These are phyloP conservation scores for Paratrypanosoma confusum DNA, from an alignment of 208 protist genomes.

Conservation along the genomic window DNA sequence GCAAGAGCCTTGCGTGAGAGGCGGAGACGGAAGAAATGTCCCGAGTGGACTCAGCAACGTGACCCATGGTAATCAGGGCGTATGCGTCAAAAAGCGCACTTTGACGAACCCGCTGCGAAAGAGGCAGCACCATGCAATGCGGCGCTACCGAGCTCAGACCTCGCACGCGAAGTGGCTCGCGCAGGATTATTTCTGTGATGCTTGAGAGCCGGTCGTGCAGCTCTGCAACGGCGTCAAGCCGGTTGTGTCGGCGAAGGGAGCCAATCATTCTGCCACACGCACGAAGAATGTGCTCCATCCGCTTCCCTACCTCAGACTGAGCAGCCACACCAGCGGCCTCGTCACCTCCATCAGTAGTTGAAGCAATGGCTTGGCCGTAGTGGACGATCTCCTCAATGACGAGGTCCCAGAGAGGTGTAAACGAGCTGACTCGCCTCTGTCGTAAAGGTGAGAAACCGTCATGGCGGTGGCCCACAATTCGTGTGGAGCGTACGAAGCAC, in stretches of 20 bases:
- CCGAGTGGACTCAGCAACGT: constrained; percentile 41
- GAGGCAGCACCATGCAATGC: constrained; percentile 10
- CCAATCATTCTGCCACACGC: constrained; percentile 54
- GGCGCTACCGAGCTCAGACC: background rate
- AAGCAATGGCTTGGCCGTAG: no score
- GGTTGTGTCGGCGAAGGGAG: constrained; percentile 34
- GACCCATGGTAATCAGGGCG: constrained; percentile 58
- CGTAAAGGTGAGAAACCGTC: no score
- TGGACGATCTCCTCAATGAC: no score
- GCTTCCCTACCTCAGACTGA: no score
- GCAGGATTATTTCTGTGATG: constrained; percentile 2
- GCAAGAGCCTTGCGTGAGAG: no score
- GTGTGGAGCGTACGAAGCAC: no score
- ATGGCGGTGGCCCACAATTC: no score
- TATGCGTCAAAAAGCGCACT: constrained; percentile 59
- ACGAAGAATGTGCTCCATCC: no score
- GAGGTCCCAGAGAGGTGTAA: no score
- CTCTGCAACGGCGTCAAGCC: constrained; percentile 38
- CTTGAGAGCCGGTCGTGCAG: constrained; percentile 26
- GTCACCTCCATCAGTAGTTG: no score
- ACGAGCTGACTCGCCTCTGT: no score
- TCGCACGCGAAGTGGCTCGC: background rate
- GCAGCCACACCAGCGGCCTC: no score
- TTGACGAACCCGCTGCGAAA: constrained; percentile 42
- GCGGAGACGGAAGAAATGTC: constrained; percentile 19